Base-by-base conservation (phyloP, 163 green algal genomes). In the Trebouxia gelatinosa region DNA sequence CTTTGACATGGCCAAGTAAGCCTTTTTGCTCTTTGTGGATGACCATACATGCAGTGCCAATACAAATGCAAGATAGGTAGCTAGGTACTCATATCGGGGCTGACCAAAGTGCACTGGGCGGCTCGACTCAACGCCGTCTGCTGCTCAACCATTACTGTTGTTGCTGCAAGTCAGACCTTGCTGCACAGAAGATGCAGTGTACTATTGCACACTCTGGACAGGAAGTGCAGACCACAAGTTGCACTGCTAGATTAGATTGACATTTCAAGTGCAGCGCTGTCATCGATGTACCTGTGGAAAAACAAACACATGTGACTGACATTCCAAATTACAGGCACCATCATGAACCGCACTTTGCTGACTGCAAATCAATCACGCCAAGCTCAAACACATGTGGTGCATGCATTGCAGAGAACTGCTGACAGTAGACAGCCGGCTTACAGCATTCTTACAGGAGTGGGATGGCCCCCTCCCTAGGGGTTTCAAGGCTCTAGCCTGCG, bases 1-100 rank as follows among this genome's bases (percentile, higher is more conserved):
- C 68, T 76, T 76, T 62, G 68, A 76, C 19, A 40, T 76, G 40
- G 68, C 68, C 9, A 37, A 61, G 68, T 76, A 35, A 62, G 66
- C 28, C 0, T 37, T 4, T 32, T 16, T 17, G 28, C 28, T 32
- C 1, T 35, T 66, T n/a, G n/a, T n/a, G n/a, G n/a, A n/a, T 54
- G 11, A 54, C 43, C 43, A 9, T 54, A 13, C 43, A 23, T 9
- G 9, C 43, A 54, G 43, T 54, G 43, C 43, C 43, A 54, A 54
- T 9, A 9, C 43, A 54, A 54, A 54, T 54, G 43, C 9, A 54
- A 13, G 13, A 9, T 23, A 23, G 9, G 11, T 23, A 54, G 13
- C 13, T 23, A 54, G 43, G 43, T 54, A 54, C 13, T 9, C 43
- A 54, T 54, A 54, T 13, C 43, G 13, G 43, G 13, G 13, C 13